Conservation (phyloP, 805 yeast genomes). For the Torulaspora microellipsoides region DNA sequence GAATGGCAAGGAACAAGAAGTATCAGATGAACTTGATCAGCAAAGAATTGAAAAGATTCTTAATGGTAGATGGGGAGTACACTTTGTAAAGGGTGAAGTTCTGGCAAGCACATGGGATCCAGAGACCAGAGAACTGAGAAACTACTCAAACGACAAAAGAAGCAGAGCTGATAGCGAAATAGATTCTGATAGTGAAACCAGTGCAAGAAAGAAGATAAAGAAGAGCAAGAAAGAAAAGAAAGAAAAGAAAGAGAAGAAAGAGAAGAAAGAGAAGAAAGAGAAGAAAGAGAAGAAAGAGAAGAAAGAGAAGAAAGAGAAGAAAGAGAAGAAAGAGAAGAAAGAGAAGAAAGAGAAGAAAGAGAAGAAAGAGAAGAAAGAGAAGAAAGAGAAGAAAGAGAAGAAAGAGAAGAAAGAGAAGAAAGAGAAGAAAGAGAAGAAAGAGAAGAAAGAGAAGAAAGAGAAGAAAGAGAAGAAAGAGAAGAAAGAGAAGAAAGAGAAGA, state of each 20-base stretch:
- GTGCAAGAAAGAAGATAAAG: slow-evolving; percentile 28
- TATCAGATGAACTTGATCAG: slow-evolving; percentile 60
- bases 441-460: slow-evolving; percentile 26
- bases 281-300: slow-evolving; percentile 33
- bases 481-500: slow-evolving; percentile 26
- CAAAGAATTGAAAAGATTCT: slow-evolving; percentile 64
- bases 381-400: slow-evolving; percentile 17
- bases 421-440: slow-evolving; percentile 27
- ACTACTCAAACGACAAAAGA: slow-evolving; percentile 27
- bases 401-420: slow-evolving; percentile 1
- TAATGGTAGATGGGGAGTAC: slow-evolving; percentile 86
- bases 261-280: slow-evolving; percentile 27
- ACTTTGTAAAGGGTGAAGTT: slow-evolving; percentile 80
- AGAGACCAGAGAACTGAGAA: slow-evolving; percentile 40
- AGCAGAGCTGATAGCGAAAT: slow-evolving; percentile 27
- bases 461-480: slow-evolving; percentile 26
- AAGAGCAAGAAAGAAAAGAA: slow-evolving; percentile 31
- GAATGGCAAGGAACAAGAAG: slow-evolving; percentile 75
- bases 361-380: slow-evolving; percentile 28
- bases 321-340: slow-evolving; percentile 29
- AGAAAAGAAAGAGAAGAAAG: slow-evolving; percentile 25
- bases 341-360: slow-evolving; percentile 28
- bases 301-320: slow-evolving; percentile 28
- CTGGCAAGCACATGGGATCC: slow-evolving; percentile 79
- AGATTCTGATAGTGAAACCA: slow-evolving; percentile 26